A percentile compares a stretch with the other conserved stretches of the same genome.
phyloP scores from a whole-genome alignment of 345 rosid species.

The Luvunga scandens region DNA sequence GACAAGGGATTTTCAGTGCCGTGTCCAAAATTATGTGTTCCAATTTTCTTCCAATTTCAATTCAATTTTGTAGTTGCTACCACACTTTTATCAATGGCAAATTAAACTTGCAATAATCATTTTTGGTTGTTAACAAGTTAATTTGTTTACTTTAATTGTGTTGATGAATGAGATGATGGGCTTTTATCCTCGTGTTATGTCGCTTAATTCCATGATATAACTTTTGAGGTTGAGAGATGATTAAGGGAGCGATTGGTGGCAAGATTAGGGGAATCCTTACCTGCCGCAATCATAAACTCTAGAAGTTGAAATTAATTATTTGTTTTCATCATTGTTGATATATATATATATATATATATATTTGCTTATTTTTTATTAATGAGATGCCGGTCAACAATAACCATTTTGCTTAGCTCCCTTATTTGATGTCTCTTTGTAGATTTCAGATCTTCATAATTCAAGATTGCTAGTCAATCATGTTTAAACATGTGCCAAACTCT shows the following conservation, averaged over 20 bases:
- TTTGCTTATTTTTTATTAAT: neutral
- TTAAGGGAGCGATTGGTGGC: conserved; percentile 32
- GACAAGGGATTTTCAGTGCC: neutral
- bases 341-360: too few species aligned
- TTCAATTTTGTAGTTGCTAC: neutral
- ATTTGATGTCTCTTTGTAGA: neutral
- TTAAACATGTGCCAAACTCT: conserved; percentile 4
- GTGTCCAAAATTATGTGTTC: neutral
- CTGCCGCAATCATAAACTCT: conserved; percentile 32
- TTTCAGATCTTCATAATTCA: neutral
- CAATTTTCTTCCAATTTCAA: neutral
- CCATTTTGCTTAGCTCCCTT: neutral
- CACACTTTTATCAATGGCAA: neutral
- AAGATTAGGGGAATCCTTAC: conserved; percentile 35
- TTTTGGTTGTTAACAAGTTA: neutral
- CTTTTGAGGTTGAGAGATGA: neutral
- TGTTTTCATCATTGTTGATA: neutral
- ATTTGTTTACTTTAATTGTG: neutral
- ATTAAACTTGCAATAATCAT: neutral
- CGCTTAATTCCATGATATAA: neutral
- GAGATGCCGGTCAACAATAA: neutral
- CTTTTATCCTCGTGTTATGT: conserved; percentile 15
- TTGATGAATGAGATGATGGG: neutral
- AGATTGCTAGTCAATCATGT: conserved; percentile 4
- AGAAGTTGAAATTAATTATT: conserved; percentile 2